A percentile compares a stretch with the other conserved stretches of the same genome.
Evolutionary conservation across 371 early-diverging fungal species (phyloP).

Genomic region (Mucor irregularis): DNA sequence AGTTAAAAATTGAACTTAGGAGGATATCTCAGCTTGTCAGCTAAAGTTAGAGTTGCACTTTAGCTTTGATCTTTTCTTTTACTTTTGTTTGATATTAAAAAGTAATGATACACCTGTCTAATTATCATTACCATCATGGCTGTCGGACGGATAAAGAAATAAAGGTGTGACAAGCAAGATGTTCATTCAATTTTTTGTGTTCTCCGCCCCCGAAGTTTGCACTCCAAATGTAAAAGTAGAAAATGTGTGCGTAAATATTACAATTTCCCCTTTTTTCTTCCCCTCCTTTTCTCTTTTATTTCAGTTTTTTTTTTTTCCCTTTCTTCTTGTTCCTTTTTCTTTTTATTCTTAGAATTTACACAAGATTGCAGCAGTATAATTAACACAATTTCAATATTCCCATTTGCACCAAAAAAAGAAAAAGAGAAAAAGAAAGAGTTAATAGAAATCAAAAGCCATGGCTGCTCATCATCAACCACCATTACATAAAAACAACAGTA

Average conservation of each 20-base stretch:
- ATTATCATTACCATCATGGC: too few species aligned
- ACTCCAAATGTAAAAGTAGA: too few species aligned
- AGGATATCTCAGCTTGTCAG: neutral
- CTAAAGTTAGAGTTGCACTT: neutral
- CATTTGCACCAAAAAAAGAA: neutral
- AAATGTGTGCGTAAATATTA: neutral
- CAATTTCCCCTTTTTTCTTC: constrained; percentile 1
- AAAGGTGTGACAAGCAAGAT: neutral
- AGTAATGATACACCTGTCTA: too few species aligned
- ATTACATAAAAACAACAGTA: constrained; percentile 19
- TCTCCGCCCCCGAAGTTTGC: neutral
- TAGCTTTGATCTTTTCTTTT: neutral
- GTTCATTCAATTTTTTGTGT: neutral
- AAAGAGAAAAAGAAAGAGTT: neutral
- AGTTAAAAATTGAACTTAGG: constrained; percentile 12
- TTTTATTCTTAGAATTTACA: neutral
- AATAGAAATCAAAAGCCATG: neutral
- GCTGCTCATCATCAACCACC: constrained; percentile 14
- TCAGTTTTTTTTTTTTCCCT: neutral
- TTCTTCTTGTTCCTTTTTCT: neutral
- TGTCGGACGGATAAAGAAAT: too few species aligned
- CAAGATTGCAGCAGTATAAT: neutral
- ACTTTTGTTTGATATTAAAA: too few species aligned
- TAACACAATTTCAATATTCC: neutral
- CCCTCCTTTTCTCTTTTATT: constrained; percentile 6